phyloP scores from a whole-genome alignment of 2,329 filamentous ascomycete genomes.

The Verticillium longisporum region DNA sequence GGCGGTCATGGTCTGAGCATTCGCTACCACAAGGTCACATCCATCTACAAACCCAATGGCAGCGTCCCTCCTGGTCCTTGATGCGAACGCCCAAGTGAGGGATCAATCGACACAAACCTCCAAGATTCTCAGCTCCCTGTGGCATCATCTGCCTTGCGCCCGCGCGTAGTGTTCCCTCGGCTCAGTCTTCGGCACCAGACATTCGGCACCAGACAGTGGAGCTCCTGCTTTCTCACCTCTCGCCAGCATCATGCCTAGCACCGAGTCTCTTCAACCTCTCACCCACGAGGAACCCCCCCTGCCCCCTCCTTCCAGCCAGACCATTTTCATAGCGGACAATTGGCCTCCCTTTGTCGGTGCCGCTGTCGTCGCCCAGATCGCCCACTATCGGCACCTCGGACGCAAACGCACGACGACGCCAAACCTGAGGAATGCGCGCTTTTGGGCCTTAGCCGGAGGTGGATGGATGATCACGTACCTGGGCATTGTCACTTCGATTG shows the following conservation, averaged over 20 bases:
- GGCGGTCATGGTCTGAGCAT: no score
- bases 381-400: conserved; percentile 12
- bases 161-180: neutral
- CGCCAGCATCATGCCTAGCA: neutral
- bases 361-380: conserved; percentile 7
- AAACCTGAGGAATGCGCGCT: conserved; percentile 13
- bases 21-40: no score
- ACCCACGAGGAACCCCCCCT: conserved; percentile 3
- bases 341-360: conserved; percentile 10
- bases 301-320: conserved; percentile 4
- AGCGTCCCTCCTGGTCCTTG: no score
- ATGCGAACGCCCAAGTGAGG: no score
- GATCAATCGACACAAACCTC: no score
- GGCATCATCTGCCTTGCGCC: neutral
- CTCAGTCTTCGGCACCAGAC: neutral
- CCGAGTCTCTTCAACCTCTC: neutral
- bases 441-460: conserved; percentile 10
- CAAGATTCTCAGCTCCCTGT: neutral
- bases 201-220: neutral
- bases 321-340: conserved; percentile 12
- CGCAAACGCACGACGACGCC: conserved; percentile 7
- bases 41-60: no score
- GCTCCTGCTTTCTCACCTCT: neutral
- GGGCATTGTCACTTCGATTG: conserved; percentile 8
- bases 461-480: conserved; percentile 13